Evolutionary conservation across 1,139 yeast species (phyloP).

Genomic region (Suhomyces ambrosiae): DNA sequence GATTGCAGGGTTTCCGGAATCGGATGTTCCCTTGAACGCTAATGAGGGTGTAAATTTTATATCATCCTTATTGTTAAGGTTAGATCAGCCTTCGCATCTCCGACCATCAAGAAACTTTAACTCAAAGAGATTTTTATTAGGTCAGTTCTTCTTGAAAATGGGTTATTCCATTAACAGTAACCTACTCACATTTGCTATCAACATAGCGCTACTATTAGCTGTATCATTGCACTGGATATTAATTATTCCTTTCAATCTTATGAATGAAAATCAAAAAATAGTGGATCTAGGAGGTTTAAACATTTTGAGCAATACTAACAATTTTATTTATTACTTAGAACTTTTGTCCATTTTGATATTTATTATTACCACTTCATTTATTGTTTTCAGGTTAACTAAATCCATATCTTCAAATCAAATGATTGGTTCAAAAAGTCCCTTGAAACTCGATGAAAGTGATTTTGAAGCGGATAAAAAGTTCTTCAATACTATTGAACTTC

Average conservation of each 20-base stretch:
- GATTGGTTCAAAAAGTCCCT: not conserved
- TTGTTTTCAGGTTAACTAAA: constrained; percentile 30
- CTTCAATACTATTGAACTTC: constrained; percentile 53
- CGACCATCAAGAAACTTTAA: constrained; percentile 21
- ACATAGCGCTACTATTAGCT: constrained; percentile 22
- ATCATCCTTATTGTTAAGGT: constrained; percentile 29
- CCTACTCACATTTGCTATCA: constrained; percentile 11
- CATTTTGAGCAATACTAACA: constrained; percentile 23
- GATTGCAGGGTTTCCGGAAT: not conserved
- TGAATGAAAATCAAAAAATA: constrained; percentile 21
- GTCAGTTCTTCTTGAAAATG: constrained; percentile 39
- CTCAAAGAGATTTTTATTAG: constrained; percentile 31
- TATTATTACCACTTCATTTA: constrained; percentile 30
- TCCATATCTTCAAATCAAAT: constrained; percentile 1
- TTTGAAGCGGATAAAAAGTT: constrained; percentile 23
- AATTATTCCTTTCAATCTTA: constrained; percentile 27
- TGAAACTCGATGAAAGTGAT: constrained; percentile 18
- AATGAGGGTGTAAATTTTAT: constrained; percentile 29
- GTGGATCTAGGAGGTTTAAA: constrained; percentile 20
- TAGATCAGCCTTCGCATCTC: constrained; percentile 18
- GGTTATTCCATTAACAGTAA: constrained; percentile 28
- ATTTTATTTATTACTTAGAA: constrained; percentile 37
- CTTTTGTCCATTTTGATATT: constrained; percentile 29
- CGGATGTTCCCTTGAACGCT: constrained; percentile 3
- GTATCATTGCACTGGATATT: constrained; percentile 31